Conservation (phyloP, 2,329 filamentous ascomycete genomes). For the Talaromyces amestolkiae region DNA sequence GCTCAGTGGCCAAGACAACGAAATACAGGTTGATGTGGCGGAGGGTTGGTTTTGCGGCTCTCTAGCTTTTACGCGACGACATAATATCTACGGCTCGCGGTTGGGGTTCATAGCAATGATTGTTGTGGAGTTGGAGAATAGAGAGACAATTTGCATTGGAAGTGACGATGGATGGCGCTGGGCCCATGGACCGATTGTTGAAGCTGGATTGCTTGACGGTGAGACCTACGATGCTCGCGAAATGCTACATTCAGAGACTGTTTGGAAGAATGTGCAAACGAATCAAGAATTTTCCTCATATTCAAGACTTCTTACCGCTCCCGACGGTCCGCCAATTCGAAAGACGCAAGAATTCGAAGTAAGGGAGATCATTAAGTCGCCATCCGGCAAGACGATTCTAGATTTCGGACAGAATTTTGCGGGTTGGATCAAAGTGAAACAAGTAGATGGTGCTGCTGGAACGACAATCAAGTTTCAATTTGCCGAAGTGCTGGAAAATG, state of each 20-base stretch:
- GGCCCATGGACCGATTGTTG: conserved; percentile 30
- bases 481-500: conserved; percentile 54
- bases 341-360: conserved; percentile 32
- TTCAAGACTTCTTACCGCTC: conserved; percentile 32
- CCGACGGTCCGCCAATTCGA: conserved; percentile 48
- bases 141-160: neutral
- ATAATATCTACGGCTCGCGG: neutral
- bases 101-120: neutral
- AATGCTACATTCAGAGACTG: conserved; percentile 22
- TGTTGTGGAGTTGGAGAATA: neutral
- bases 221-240: conserved; percentile 50
- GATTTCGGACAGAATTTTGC: conserved; percentile 62
- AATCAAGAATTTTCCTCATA: neutral
- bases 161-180: conserved; percentile 13
- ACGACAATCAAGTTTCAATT: conserved; percentile 44
- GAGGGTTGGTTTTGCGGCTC: conserved; percentile 48
- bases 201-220: conserved; percentile 39
- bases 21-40: conserved; percentile 40
- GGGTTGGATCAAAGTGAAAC: conserved; percentile 45
- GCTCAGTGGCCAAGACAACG: conserved; percentile 30
- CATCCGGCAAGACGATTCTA: conserved; percentile 50
- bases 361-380: conserved; percentile 30
- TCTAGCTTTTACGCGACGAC: neutral
- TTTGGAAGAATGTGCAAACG: neutral
- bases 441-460: conserved; percentile 22